These are phyloP conservation scores for Tuber calosporum DNA, from an alignment of 495 filamentous ascomycete genomes.

Conservation along the genomic window DNA sequence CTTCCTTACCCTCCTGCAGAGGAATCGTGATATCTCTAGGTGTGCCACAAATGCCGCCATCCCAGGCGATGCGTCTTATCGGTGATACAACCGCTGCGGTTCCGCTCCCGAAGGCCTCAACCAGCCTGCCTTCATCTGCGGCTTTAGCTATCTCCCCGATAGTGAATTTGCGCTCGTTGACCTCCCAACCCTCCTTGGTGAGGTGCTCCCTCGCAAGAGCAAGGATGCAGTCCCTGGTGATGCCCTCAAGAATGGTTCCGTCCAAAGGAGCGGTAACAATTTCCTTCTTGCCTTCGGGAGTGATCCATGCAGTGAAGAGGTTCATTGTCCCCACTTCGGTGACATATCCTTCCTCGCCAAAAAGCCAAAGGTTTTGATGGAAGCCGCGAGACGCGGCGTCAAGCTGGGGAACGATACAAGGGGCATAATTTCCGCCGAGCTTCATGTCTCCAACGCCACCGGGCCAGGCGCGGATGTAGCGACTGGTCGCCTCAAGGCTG, in stretches of 20 bases:
- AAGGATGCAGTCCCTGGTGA: conserved; percentile 82
- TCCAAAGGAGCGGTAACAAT: conserved; percentile 87
- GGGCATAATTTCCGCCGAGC: conserved; percentile 95
- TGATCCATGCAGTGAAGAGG: conserved; percentile 73
- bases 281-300: conserved; percentile 80
- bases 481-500: conserved; percentile 84
- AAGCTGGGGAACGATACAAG: conserved; percentile 87
- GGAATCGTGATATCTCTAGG: conserved; percentile 46
- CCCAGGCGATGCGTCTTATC: conserved; percentile 78
- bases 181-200: conserved; percentile 74
- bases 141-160: conserved; percentile 78
- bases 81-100: conserved; percentile 82
- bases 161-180: conserved; percentile 80
- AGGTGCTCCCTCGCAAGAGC: conserved; percentile 74
- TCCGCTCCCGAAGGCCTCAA: conserved; percentile 89
- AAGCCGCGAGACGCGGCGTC: conserved; percentile 81
- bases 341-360: conserved; percentile 84
- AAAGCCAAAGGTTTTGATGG: conserved; percentile 98
- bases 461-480: conserved; percentile 94
- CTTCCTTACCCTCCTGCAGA: conserved; percentile 62
- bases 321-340: conserved; percentile 99
- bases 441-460: conserved; percentile 96
- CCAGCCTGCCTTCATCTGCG: conserved; percentile 69
- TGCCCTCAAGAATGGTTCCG: conserved; percentile 93
- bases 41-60: conserved; percentile 70